phyloP scores from a whole-genome alignment of 2,329 filamentous ascomycete genomes.

The Lecanicillium sp. region DNA sequence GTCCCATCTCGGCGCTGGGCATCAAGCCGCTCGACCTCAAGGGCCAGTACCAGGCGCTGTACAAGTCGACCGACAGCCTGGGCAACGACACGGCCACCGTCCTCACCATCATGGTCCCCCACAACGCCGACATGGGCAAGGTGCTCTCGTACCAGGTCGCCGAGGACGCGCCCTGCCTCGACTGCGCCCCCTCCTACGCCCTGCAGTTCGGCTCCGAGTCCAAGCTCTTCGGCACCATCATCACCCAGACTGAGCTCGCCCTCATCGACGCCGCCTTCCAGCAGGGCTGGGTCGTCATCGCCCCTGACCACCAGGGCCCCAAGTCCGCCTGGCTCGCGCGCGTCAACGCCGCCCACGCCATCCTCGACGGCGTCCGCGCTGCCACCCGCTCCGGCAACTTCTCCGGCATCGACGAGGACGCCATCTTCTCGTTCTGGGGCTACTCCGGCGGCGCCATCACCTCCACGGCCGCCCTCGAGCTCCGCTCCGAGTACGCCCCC shows the following conservation, averaged over 20 bases:
- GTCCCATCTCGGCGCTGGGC: conserved; percentile 11
- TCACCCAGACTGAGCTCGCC: conserved; percentile 18
- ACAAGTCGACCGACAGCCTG: conserved; percentile 31
- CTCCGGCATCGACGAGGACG: conserved; percentile 26
- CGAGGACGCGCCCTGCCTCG: conserved; percentile 32
- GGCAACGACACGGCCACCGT: conserved; percentile 31
- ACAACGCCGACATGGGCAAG: conserved; percentile 21
- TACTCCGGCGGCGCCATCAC: conserved; percentile 22
- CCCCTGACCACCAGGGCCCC: conserved; percentile 42
- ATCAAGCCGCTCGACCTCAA: conserved; percentile 19
- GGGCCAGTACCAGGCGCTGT: conserved; percentile 29
- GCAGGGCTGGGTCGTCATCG: conserved; percentile 40
- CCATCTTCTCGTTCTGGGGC: conserved; percentile 38
- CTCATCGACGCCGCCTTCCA: conserved; percentile 26
- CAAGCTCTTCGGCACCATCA: conserved; percentile 31
- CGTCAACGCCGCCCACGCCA: conserved; percentile 34
- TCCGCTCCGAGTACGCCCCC: conserved; percentile 21
- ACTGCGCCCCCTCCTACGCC: conserved; percentile 25
- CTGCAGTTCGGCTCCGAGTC: conserved; percentile 16
- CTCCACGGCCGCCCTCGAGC: conserved; percentile 19
- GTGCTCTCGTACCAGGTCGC: conserved; percentile 38
- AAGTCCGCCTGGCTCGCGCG: conserved; percentile 36
- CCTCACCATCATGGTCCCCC: conserved; percentile 32
- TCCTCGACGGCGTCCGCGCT: conserved; percentile 40
- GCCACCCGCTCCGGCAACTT: conserved; percentile 24